phyloP scores from a whole-genome alignment of 192 early-diverging fungal genomes.

The Gamsiella multidivaricata region DNA sequence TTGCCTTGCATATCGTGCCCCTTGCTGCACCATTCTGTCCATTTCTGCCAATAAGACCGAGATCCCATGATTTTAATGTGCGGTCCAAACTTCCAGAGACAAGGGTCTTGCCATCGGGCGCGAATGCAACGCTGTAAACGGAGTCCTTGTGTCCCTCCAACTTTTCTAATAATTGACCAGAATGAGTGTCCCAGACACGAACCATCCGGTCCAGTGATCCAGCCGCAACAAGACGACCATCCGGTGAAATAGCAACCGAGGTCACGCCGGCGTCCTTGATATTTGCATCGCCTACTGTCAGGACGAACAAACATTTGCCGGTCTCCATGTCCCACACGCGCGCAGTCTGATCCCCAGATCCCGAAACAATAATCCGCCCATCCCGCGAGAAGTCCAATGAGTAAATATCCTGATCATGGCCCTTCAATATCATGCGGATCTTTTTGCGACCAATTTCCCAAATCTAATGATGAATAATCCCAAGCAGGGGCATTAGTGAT shows the following conservation, averaged over 20 bases:
- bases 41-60: conserved; percentile 59
- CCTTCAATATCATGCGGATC: conserved; percentile 76
- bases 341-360: conserved; percentile 85
- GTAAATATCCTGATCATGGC: conserved; percentile 98
- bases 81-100: conserved; percentile 94
- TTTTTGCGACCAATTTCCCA: conserved; percentile 74
- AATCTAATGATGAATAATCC: conserved; percentile 62
- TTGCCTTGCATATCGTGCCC: conserved; percentile 56
- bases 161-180: conserved; percentile 84
- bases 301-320: conserved; percentile 75
- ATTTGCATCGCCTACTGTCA: conserved; percentile 83
- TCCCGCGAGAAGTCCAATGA: conserved; percentile 93
- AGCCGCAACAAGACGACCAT: conserved; percentile 86
- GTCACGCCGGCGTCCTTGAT: conserved; percentile 95
- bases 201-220: conserved; percentile 94
- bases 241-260: conserved; percentile 92
- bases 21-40: conserved; percentile 39
- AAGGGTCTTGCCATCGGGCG: conserved; percentile 90
- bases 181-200: conserved; percentile 89
- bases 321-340: conserved; percentile 89
- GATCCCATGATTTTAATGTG: conserved; percentile 93
- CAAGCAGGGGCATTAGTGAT: too few species aligned
- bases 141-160: conserved; percentile 96
- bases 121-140: conserved; percentile 96
- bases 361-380: conserved; percentile 90